These are phyloP conservation scores for Solanum megistacrolobum DNA, from an alignment of 257 asterid species.

Conservation along the genomic window DNA sequence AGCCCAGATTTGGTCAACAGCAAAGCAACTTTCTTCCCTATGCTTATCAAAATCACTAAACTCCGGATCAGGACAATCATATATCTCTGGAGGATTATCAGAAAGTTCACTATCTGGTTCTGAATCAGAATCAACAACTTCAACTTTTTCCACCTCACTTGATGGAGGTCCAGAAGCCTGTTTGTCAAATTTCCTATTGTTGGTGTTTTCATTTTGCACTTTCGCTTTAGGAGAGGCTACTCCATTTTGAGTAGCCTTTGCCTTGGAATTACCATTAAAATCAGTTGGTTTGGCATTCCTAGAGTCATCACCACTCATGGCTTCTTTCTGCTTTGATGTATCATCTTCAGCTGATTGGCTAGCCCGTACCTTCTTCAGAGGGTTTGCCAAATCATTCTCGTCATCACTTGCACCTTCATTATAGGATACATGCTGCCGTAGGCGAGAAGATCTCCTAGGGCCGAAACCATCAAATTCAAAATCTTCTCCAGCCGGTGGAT, in stretches of 20 bases:
- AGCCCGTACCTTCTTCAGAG: conserved; percentile 21
- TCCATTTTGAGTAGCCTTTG: conserved; percentile 10
- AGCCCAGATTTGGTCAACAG: conserved; percentile 70
- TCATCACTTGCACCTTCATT: conserved; percentile 43
- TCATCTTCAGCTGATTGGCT: conserved; percentile 19
- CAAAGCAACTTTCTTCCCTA: conserved; percentile 31
- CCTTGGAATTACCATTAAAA: conserved; percentile 12
- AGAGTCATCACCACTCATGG: conserved; percentile 4
- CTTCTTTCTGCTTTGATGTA: conserved; percentile 10
- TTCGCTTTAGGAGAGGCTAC: conserved; percentile 14
- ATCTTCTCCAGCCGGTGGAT: conserved; percentile 10
- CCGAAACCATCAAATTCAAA: conserved; percentile 19
- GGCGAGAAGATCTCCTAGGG: conserved; percentile 55
- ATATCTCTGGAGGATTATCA: not conserved
- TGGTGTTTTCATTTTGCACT: conserved; percentile 6
- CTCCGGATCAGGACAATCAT: conserved; percentile 53
- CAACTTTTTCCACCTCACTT: conserved; percentile 17
- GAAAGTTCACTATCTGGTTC: conserved; percentile 15
- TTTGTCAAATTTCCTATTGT: conserved; percentile 3
- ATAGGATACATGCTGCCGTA: conserved; percentile 47
- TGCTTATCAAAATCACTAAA: conserved; percentile 57
- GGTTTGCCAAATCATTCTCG: conserved; percentile 19
- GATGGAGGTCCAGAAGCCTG: conserved; percentile 2
- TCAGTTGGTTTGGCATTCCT: conserved; percentile 8
- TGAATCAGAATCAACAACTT: conserved; percentile 31